A percentile compares a stretch with the other conserved stretches of the same genome.
These are phyloP conservation scores for Cicer judaicum DNA, from an alignment of 306 rosid species.

Conservation along the genomic window DNA sequence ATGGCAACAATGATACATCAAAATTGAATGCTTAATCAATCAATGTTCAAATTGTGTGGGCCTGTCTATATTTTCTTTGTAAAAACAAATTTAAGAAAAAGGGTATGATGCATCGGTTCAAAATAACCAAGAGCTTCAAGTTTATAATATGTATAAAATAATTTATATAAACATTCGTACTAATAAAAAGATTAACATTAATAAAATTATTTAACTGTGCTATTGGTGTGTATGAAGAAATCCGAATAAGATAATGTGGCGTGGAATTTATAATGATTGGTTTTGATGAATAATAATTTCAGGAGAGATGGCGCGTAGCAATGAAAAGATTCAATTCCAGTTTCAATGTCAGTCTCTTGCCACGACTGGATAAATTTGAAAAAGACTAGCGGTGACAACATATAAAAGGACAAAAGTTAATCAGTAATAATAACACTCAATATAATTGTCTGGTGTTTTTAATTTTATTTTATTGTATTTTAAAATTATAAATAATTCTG, in stretches of 20 bases:
- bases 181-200: no score
- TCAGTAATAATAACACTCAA: no score
- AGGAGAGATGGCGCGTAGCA: constrained; percentile 30
- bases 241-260: not conserved
- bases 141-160: not conserved
- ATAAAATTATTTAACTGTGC: no score
- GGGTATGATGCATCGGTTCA: no score
- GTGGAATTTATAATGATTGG: constrained; percentile 20
- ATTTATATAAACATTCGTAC: not conserved
- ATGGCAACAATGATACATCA: not conserved
- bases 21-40: constrained; percentile 24
- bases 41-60: not conserved
- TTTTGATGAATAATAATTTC: not conserved
- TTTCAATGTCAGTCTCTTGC: not conserved
- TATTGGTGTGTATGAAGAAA: not conserved
- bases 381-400: no score
- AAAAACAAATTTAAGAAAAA: no score
- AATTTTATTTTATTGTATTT: no score
- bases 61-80: not conserved
- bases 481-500: no score
- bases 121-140: no score
- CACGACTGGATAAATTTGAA: not conserved
- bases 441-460: no score
- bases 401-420: no score
- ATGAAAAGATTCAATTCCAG: not conserved